These are phyloP conservation scores for Aphanoascus verrucosus DNA, from an alignment of 2,329 filamentous ascomycete species.

Conservation along the genomic window DNA sequence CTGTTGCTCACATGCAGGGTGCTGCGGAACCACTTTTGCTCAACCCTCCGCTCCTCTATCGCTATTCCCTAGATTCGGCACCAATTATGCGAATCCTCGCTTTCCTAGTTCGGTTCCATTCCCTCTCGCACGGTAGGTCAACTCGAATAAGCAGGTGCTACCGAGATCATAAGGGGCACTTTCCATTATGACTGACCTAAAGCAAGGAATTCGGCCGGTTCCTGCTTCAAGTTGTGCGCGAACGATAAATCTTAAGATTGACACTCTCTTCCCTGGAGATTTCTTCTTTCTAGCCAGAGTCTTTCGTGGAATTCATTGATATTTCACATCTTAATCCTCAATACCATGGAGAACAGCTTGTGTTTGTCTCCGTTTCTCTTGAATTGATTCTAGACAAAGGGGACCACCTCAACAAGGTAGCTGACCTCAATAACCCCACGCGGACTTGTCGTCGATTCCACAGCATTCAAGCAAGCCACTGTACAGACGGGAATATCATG, in stretches of 20 bases:
- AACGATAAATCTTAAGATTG: background rate
- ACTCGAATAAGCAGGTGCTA: background rate
- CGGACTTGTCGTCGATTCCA: too few relatives aligned
- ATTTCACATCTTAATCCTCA: too few relatives aligned
- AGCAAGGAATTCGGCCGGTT: background rate
- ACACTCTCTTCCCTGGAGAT: slow-evolving; percentile 1
- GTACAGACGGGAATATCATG: too few relatives aligned
- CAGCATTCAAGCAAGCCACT: too few relatives aligned
- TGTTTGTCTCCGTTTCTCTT: too few relatives aligned
- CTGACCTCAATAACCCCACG: too few relatives aligned
- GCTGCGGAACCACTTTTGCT: background rate
- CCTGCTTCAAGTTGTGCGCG: background rate
- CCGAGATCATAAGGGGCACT: background rate
- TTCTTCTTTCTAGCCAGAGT: too few relatives aligned
- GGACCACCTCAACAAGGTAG: too few relatives aligned
- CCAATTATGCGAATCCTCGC: slow-evolving; percentile 1
- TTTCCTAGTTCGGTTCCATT: background rate
- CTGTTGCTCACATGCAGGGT: slow-evolving; percentile 17
- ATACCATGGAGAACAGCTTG: too few relatives aligned
- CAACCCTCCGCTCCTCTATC: background rate
- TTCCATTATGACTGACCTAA: background rate
- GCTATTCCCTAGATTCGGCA: background rate
- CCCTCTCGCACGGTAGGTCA: background rate
- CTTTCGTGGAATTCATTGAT: too few relatives aligned
- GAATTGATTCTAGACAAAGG: too few relatives aligned